Percentiles rank a stretch among this genome's conserved stretches.
Conservation (phyloP, 2,329 filamentous ascomycete species). For the Aspergillus fijiensis region DNA sequence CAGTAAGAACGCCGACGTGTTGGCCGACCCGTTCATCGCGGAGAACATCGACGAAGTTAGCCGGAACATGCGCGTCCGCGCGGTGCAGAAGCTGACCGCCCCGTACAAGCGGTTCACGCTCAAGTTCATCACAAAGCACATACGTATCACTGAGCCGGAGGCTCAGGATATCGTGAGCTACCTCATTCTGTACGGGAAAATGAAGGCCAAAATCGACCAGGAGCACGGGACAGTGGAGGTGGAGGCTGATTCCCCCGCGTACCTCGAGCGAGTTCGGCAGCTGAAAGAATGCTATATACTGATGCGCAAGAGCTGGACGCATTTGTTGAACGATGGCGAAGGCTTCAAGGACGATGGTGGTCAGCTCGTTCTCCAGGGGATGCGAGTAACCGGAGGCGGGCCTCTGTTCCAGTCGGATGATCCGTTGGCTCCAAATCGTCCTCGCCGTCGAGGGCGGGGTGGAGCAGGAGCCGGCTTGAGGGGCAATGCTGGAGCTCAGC, state of each 20-base stretch:
- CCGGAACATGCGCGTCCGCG: constrained; percentile 96
- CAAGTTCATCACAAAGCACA: constrained; percentile 79
- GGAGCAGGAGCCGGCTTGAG: constrained; percentile 14
- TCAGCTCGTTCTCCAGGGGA: constrained; percentile 22
- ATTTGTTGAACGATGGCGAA: constrained; percentile 73
- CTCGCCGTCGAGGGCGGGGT: constrained; percentile 23
- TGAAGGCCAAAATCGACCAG: constrained; percentile 87
- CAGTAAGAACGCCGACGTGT: constrained; percentile 80
- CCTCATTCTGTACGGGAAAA: constrained; percentile 84
- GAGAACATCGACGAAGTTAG: constrained; percentile 99
- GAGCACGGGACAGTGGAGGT: constrained; percentile 81
- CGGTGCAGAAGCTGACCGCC: constrained; percentile 85
- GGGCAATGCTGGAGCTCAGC: neutral
- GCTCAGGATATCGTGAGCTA: constrained; percentile 95
- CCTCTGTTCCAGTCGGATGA: constrained; percentile 28
- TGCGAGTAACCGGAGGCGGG: constrained; percentile 19
- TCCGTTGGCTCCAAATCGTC: constrained; percentile 27
- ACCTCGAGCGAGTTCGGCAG: constrained; percentile 68
- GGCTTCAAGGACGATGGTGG: constrained; percentile 54
- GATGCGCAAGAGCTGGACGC: constrained; percentile 61
- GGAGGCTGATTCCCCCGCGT: constrained; percentile 65
- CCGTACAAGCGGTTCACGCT: constrained; percentile 93
- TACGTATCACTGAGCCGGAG: constrained; percentile 81
- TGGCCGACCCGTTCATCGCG: constrained; percentile 91
- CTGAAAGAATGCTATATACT: constrained; percentile 41